Conservation (phyloP, 78 protist genomes). For the Dictyostelium brefeldianum region DNA sequence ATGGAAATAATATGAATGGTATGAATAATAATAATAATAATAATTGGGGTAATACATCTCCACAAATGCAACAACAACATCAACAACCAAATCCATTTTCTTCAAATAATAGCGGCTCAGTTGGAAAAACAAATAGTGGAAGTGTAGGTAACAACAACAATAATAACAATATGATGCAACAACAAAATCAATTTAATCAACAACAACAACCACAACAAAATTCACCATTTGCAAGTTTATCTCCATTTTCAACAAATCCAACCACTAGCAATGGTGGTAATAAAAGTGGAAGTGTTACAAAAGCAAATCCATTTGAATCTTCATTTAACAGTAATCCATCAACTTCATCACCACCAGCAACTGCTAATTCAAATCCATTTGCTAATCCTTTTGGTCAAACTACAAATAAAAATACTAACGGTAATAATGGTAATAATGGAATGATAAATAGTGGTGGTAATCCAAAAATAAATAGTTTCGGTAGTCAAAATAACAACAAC, state of each 20-base stretch:
- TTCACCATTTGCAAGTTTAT: conserved; percentile 55
- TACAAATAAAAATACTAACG: background rate
- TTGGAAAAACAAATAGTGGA: background rate
- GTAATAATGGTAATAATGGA: background rate
- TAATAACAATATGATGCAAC: background rate
- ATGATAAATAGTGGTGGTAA: background rate
- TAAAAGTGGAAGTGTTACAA: conserved; percentile 34
- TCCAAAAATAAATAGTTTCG: background rate
- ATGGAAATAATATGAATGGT: too few relatives aligned
- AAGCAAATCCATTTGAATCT: conserved; percentile 54
- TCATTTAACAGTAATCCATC: conserved; percentile 29
- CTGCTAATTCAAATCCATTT: conserved; percentile 17
- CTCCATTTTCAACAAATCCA: conserved; percentile 43
- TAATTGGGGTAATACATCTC: background rate
- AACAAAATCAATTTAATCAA: conserved; percentile 19
- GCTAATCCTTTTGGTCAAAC: conserved; percentile 2
- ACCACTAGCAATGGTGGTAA: background rate
- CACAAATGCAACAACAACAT: conserved; percentile 13
- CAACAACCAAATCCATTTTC: conserved; percentile 10
- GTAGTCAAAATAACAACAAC: background rate
- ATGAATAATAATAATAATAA: background rate
- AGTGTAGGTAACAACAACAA: background rate
- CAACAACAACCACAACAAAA: conserved; percentile 46
- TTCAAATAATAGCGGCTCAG: background rate
- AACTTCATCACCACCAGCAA: background rate